Percentiles rank a stretch among this genome's conserved stretches.
Conservation (phyloP, 2,329 filamentous ascomycete genomes). For the Diaporthe eres region DNA sequence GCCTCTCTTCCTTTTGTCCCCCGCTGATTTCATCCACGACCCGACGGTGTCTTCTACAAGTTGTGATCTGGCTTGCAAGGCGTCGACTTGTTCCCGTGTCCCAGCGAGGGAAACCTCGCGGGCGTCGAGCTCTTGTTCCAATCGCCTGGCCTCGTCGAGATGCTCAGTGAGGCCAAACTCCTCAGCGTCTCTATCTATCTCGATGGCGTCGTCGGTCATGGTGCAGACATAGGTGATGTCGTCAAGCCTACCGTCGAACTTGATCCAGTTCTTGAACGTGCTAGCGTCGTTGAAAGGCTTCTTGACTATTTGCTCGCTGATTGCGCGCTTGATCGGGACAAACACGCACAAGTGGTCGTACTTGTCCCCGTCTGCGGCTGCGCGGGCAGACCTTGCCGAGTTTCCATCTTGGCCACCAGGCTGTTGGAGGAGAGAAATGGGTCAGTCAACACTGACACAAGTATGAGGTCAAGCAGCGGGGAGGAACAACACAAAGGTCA, state of each 20-base stretch:
- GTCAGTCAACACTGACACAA: neutral
- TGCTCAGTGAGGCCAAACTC: neutral
- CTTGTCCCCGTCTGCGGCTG: neutral
- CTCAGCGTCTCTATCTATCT: slow-evolving; percentile 5
- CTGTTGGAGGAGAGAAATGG: neutral
- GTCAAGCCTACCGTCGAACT: neutral
- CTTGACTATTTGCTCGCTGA: slow-evolving; percentile 18
- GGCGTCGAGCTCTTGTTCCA: neutral
- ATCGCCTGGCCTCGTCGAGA: neutral
- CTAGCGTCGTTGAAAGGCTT: slow-evolving; percentile 11
- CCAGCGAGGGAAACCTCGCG: neutral
- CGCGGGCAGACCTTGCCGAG: slow-evolving; percentile 7
- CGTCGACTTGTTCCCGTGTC: neutral
- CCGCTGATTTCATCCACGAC: neutral
- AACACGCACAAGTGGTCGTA: slow-evolving; percentile 13
- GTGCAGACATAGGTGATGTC: slow-evolving; percentile 10
- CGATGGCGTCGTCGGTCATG: neutral
- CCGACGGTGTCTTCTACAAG: neutral
- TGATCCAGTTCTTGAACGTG: slow-evolving; percentile 22
- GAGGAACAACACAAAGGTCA: neutral
- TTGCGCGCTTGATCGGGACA: slow-evolving; percentile 8
- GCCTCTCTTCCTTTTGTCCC: neutral
- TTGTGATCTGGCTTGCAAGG: neutral
- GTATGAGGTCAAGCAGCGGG: neutral
- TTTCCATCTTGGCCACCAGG: slow-evolving; percentile 14